Evolutionary conservation across 129 eudicot genomes (phyloP), one percentile per base, ranked within the genome.

Genomic region (Arctium lappa): DNA sequence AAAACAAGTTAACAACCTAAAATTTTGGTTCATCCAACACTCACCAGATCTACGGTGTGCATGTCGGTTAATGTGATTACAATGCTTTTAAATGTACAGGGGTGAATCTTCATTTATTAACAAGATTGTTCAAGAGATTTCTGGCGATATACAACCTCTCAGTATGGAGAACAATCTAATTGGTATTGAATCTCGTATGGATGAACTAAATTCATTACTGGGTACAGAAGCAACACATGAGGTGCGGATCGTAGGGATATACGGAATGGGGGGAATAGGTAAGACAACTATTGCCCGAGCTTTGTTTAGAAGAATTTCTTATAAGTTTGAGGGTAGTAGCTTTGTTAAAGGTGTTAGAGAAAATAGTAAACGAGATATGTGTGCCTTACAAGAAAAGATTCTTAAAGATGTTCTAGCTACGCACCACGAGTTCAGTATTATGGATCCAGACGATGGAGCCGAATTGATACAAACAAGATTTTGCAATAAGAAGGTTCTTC

Each of bases 401-500:
- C n/a, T 53, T 2, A 53, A 2, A 16, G 65, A 53, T 53, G 1
- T 53, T 12, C 6, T 56, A 5, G 27, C 6, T 15, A 42, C 50
- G 1, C 12, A 42, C 10, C 50, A 42, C 2, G 12, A 8, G 11
- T 42, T 0, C 50, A 0, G 0, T 11, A 42, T 7, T 42, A 42
- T 7, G 6, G 65, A 53, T 53, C 65, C 65, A 12, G 65, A 53
- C 22, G 30, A 18, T 1, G 48, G 75, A 63, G 36, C 33, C 38
- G 16, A 27, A 5, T 2, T 31, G 42, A 53, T 10, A 16, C 5
- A 13, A 8, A 11, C 10, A 39, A 79, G 75, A 56, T n/a, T 79
- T 8, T 13, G 75, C 62, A n/a, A 42, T 27, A 69, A 80, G 72
- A 80, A 30, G 69, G 77, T 76, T 76, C 69, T 76, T 29, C 22